Evolutionary conservation across 1,284 basidiomycete species (phyloP).

Genomic region (Cutaneotrichosporon sp.): DNA sequence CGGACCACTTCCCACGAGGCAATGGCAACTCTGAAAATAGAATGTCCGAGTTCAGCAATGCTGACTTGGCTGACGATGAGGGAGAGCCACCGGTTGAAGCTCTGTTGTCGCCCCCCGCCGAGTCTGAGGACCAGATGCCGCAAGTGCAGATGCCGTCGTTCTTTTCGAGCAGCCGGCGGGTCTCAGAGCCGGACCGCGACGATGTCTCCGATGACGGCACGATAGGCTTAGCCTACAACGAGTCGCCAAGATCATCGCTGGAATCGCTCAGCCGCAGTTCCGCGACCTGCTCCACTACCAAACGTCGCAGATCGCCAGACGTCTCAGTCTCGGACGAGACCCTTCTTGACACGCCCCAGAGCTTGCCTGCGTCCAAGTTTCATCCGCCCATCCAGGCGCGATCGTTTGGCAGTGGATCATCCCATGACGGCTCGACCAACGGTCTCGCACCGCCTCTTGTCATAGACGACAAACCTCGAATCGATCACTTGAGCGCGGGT

Average conservation of each 20-base stretch:
- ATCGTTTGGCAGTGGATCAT: slow-evolving; percentile 1
- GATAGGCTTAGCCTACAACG: slow-evolving; percentile 1
- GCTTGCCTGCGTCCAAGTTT: background rate
- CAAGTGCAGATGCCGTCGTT: background rate
- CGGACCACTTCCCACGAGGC: background rate
- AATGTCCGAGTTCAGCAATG: slow-evolving; percentile 1
- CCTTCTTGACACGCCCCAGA: slow-evolving; percentile 19
- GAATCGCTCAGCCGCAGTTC: slow-evolving; percentile 7
- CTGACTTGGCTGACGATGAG: slow-evolving; percentile 4
- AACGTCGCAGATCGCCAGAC: slow-evolving; percentile 6
- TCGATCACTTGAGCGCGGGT: background rate
- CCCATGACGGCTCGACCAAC: slow-evolving; percentile 4
- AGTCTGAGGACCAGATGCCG: background rate
- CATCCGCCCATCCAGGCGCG: background rate
- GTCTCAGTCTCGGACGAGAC: slow-evolving; percentile 17
- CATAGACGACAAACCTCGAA: slow-evolving; percentile 5
- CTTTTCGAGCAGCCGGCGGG: background rate
- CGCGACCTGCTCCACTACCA: background rate
- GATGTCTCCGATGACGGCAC: slow-evolving; percentile 3
- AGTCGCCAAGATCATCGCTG: slow-evolving; percentile 5
- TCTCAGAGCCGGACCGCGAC: background rate
- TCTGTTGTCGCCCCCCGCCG: background rate
- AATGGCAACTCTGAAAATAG: background rate
- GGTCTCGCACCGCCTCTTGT: slow-evolving; percentile 7
- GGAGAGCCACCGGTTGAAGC: background rate